Evolutionary conservation across 1,284 basidiomycete genomes (phyloP).

Genomic region (Cerioporus squamosus): DNA sequence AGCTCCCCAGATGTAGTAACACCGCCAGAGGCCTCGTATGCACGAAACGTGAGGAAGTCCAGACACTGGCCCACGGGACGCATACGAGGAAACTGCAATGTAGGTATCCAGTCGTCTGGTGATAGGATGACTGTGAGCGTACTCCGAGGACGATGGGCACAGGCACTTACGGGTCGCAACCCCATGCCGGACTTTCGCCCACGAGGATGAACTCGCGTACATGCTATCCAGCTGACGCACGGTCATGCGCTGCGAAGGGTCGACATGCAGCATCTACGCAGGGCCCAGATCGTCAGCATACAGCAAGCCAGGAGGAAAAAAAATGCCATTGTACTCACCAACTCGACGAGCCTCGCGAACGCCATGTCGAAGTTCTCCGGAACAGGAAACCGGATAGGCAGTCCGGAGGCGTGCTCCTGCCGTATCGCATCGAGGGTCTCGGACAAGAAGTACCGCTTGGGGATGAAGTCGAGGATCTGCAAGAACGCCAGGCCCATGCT

Average conservation of each 20-base stretch:
- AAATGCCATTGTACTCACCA: background rate
- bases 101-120: slow-evolving; percentile 11
- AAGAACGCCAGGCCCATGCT: slow-evolving; percentile 14
- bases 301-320: background rate
- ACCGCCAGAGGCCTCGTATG: background rate
- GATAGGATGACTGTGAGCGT: background rate
- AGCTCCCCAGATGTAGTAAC: background rate
- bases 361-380: background rate
- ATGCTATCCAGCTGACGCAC: background rate
- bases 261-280: slow-evolving; percentile 6
- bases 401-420: background rate
- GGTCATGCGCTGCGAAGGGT: slow-evolving; percentile 1
- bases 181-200: background rate
- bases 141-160: background rate
- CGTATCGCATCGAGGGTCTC: background rate
- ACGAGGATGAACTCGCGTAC: background rate
- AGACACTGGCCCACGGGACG: background rate
- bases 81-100: background rate
- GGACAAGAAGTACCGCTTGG: slow-evolving; percentile 1
- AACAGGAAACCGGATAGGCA: background rate
- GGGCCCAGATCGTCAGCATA: background rate
- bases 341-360: background rate
- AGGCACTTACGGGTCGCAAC: slow-evolving; percentile 1
- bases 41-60: slow-evolving; percentile 5
- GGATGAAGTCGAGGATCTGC: slow-evolving; percentile 9